Conservation (phyloP, 441 rosid species). For the Populus trichocarpa region DNA sequence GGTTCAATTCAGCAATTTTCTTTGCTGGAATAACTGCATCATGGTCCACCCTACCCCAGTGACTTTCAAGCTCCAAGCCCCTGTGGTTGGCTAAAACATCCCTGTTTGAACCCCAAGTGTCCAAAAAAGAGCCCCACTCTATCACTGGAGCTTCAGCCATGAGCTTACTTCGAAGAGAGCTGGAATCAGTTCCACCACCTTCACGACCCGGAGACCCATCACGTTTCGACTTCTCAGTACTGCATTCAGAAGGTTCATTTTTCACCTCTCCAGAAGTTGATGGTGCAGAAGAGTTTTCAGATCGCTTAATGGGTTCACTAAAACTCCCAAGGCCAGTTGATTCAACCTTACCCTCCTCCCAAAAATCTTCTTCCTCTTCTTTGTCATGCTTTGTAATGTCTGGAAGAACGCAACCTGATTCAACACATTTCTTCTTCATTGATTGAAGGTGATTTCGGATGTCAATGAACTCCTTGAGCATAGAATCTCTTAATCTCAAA, state of each 20-base stretch:
- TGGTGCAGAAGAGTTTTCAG: constrained; percentile 16
- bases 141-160: constrained; percentile 74
- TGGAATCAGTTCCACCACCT: constrained; percentile 24
- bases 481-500: constrained; percentile 60
- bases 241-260: constrained; percentile 22
- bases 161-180: constrained; percentile 48
- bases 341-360: constrained; percentile 74
- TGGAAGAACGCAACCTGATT: constrained; percentile 56
- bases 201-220: constrained; percentile 9
- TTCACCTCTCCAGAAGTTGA: constrained; percentile 34
- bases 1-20: constrained; percentile 72
- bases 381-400: constrained; percentile 29
- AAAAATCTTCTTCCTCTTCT: constrained; percentile 75
- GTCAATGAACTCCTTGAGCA: constrained; percentile 73
- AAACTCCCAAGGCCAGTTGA: constrained; percentile 20
- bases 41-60: constrained; percentile 88
- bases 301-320: constrained; percentile 14
- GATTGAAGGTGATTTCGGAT: constrained; percentile 48
- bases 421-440: constrained; percentile 62
- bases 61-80: constrained; percentile 82
- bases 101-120: constrained; percentile 62
- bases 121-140: constrained; percentile 63
- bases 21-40: constrained; percentile 91
- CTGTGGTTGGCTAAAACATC: constrained; percentile 74
- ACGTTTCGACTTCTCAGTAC: constrained; percentile 20